These are phyloP conservation scores for Coemansia sp. DNA, from an alignment of 371 early-diverging fungal species.

Conservation along the genomic window DNA sequence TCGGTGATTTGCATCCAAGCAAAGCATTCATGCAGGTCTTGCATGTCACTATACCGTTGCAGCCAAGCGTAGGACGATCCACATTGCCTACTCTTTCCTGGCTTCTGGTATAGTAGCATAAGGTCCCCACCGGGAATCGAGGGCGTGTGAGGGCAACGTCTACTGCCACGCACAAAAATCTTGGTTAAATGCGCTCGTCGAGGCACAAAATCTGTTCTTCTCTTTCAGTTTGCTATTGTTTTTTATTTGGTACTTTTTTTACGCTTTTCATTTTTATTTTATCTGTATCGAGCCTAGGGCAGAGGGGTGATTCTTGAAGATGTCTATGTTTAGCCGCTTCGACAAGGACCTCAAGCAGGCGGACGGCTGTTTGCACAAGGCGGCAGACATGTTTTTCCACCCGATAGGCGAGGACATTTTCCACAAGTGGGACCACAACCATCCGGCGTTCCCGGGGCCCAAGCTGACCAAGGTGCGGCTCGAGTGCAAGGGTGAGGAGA, in stretches of 20 bases:
- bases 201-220: not conserved
- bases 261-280: not conserved
- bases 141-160: not conserved
- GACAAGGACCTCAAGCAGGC: slow-evolving; percentile 53
- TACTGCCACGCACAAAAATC: not conserved
- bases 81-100: not conserved
- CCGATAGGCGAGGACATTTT: slow-evolving; percentile 49
- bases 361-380: slow-evolving; percentile 52
- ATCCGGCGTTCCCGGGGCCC: slow-evolving; percentile 52
- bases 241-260: not conserved
- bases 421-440: slow-evolving; percentile 51
- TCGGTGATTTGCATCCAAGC: too few species aligned
- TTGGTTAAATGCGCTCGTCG: not conserved
- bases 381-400: slow-evolving; percentile 52
- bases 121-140: not conserved
- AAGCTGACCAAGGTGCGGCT: slow-evolving; percentile 39
- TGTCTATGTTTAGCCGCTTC: slow-evolving; percentile 52
- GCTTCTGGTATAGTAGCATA: not conserved
- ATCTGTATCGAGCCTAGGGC: not conserved
- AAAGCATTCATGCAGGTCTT: too few species aligned
- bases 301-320: not conserved
- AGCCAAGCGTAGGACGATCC: not conserved
- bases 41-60: not conserved
- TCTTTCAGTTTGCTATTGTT: not conserved
- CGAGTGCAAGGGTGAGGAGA: slow-evolving; percentile 40